Evolutionary conservation across 257 asterid species (phyloP).

Genomic region (Nicotiana sylvestris): DNA sequence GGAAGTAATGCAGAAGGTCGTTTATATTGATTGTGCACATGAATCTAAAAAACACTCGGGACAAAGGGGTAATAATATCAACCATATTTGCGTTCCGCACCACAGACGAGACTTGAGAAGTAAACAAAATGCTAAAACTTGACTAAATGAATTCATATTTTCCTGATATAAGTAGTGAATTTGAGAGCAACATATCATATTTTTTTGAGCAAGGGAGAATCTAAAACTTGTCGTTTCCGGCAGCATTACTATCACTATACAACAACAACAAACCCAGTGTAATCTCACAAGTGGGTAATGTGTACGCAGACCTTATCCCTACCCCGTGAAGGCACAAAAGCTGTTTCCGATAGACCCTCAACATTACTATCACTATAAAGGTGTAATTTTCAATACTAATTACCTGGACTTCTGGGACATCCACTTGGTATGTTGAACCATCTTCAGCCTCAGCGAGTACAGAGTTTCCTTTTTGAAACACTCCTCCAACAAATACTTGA

Average conservation of each 20-base stretch:
- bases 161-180: background rate
- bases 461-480: slow-evolving; percentile 53
- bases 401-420: slow-evolving; percentile 80
- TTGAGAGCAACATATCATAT: background rate
- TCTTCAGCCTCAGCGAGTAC: slow-evolving; percentile 72
- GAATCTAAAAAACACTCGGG: background rate
- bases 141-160: background rate
- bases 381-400: background rate
- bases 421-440: slow-evolving; percentile 69
- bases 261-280: too few relatives aligned
- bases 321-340: too few relatives aligned
- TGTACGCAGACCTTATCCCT: too few relatives aligned
- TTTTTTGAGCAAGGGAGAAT: background rate
- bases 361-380: too few relatives aligned
- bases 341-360: too few relatives aligned
- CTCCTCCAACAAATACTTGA: slow-evolving; percentile 83
- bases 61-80: background rate
- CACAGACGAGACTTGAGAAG: too few relatives aligned
- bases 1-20: background rate
- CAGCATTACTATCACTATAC: background rate
- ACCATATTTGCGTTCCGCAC: background rate
- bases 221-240: background rate
- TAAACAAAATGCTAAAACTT: too few relatives aligned
- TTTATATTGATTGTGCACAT: background rate
- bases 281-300: too few relatives aligned